A percentile compares a stretch with the other conserved stretches of the same genome.
Evolutionary conservation across 257 asterid genomes (phyloP).

Genomic region (Scutellaria barbata): DNA sequence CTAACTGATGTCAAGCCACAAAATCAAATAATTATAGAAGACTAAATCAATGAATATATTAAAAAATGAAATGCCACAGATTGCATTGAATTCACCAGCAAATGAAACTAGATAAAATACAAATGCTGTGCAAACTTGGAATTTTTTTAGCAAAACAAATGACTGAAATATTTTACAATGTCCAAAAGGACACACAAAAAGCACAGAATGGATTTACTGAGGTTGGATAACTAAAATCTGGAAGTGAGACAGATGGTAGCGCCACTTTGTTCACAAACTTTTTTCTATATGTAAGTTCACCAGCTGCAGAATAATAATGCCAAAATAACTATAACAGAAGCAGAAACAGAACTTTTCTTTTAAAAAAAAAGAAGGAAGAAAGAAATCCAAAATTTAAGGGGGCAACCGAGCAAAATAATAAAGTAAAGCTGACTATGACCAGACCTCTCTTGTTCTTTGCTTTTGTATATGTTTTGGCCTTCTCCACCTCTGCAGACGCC

Average conservation of each 20-base stretch:
- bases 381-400: neutral
- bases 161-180: constrained; percentile 8
- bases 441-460: constrained; percentile 76
- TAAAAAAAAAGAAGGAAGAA: neutral
- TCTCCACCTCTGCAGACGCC: constrained; percentile 73
- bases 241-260: neutral
- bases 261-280: neutral
- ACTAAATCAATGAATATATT: neutral
- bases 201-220: neutral
- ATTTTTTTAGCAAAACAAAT: neutral
- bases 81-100: constrained; percentile 4
- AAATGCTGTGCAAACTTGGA: neutral
- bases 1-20: neutral
- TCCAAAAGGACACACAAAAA: neutral
- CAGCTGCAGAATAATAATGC: neutral
- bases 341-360: neutral
- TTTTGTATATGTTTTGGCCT: constrained; percentile 68
- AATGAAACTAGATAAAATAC: constrained; percentile 21
- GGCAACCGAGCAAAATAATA: neutral
- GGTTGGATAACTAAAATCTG: constrained; percentile 19
- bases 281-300: neutral
- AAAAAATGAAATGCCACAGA: neutral
- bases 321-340: neutral
- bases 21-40: neutral
- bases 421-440: constrained; percentile 3